Evolutionary conservation across 2,329 filamentous ascomycete genomes (phyloP).

Genomic region (Paracoccidioides lutzii): DNA sequence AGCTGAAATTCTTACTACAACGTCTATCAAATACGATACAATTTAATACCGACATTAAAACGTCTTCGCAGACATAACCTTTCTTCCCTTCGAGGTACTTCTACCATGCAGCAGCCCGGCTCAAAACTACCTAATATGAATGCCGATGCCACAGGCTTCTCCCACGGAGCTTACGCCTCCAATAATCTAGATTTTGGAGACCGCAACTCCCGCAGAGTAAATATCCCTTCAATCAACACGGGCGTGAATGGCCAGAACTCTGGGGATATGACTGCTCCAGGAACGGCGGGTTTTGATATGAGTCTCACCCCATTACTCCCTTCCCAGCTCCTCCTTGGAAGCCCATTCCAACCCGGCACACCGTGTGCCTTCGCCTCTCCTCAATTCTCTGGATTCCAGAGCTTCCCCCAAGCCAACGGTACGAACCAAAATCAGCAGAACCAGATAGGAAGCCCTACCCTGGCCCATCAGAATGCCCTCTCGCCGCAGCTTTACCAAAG

Average conservation of each 20-base stretch:
- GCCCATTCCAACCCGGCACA: slow-evolving; percentile 90
- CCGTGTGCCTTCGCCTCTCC: slow-evolving; percentile 80
- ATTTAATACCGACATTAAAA: slow-evolving; percentile 71
- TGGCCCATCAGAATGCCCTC: slow-evolving; percentile 52
- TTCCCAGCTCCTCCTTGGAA: slow-evolving; percentile 85
- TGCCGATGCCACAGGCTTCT: slow-evolving; percentile 71
- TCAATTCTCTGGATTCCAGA: slow-evolving; percentile 75
- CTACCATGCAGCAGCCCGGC: slow-evolving; percentile 51
- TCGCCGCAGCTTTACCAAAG: slow-evolving; percentile 74
- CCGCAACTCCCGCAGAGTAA: slow-evolving; percentile 66
- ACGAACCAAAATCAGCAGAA: slow-evolving; percentile 43
- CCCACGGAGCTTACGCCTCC: slow-evolving; percentile 79
- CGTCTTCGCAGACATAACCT: slow-evolving; percentile 82
- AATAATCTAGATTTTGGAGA: slow-evolving; percentile 74
- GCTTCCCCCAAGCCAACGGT: slow-evolving; percentile 53
- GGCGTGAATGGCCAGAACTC: slow-evolving; percentile 48
- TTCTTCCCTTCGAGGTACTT: slow-evolving; percentile 44
- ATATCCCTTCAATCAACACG: slow-evolving; percentile 89
- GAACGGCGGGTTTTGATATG: slow-evolving; percentile 78
- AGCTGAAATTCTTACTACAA: slow-evolving; percentile 40
- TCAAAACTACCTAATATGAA: slow-evolving; percentile 59
- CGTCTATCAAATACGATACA: slow-evolving; percentile 68
- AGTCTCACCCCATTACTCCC: slow-evolving; percentile 94
- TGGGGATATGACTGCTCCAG: slow-evolving; percentile 71
- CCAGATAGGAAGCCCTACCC: slow-evolving; percentile 60